These are phyloP conservation scores for Exophiala lecanii-corni DNA, from an alignment of 2,329 filamentous ascomycete genomes.

Conservation along the genomic window DNA sequence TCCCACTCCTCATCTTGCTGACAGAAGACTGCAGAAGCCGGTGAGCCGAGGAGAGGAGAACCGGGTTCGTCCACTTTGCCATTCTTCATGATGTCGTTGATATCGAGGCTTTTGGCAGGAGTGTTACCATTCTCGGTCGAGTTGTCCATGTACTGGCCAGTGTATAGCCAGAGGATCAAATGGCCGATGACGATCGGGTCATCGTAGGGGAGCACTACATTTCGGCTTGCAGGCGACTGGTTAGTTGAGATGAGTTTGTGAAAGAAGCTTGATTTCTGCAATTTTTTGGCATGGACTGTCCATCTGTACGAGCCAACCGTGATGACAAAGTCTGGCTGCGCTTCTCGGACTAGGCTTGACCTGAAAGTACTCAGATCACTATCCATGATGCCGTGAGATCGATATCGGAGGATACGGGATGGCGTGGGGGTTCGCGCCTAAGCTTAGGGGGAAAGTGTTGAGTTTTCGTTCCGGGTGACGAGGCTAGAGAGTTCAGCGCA, in stretches of 20 bases:
- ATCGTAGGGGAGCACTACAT: slow-evolving; percentile 8
- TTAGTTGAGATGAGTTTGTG: neutral
- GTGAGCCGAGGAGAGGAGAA: neutral
- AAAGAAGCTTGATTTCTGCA: slow-evolving; percentile 7
- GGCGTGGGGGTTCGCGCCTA: too few species aligned
- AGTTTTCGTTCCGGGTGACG: too few species aligned
- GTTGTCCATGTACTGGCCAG: slow-evolving; percentile 2
- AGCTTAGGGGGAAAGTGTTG: too few species aligned
- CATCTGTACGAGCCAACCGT: slow-evolving; percentile 8
- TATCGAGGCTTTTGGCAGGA: neutral
- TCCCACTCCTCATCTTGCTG: neutral
- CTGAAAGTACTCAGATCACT: slow-evolving; percentile 6
- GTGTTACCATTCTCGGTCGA: neutral
- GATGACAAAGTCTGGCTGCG: slow-evolving; percentile 9
- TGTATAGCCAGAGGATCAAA: slow-evolving; percentile 15
- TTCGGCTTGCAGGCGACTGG: neutral
- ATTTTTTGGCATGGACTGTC: slow-evolving; percentile 7
- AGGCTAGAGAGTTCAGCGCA: too few species aligned
- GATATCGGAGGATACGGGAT: neutral
- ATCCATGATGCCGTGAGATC: neutral
- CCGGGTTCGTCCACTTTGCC: neutral
- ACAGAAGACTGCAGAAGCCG: neutral
- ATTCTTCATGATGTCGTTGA: neutral
- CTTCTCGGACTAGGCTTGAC: slow-evolving; percentile 4
- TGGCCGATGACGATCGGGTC: slow-evolving; percentile 16